Evolutionary conservation across 306 rosid species (phyloP), one percentile per base, ranked within the genome.

Genomic region (Neltuma alba): DNA sequence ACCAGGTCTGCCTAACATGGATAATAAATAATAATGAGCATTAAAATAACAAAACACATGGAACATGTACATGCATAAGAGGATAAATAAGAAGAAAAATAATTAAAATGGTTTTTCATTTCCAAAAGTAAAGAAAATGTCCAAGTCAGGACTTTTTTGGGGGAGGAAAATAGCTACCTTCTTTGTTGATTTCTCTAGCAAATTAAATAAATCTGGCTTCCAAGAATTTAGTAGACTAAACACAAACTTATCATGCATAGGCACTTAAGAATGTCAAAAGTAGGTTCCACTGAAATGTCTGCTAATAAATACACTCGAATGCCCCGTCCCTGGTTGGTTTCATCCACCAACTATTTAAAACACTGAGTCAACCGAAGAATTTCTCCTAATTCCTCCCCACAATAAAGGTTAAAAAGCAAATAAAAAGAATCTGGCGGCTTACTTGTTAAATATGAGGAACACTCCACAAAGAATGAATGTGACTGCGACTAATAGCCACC

Each of bases 391-490:
- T 36, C 30, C 45, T 36, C 27, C 27, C 27, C 6, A 36, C 36
- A 64, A 20, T 6, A 20, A 34, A 20, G 42, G 70, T 42, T 33
- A 54, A 28, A 37, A 77, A 9, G 27, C 23, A 66, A 69, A 52
- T 54, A 5, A 67, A 68, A 50, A 58, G 65, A 37, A 80, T 15
- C 23, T 4, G 41, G 15, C 8, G 52, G 44, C 92, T 87, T 91
- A 93, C 98, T 84, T 91, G 74, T 91, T 87, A 64, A 93, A 90
- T 78, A 93, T 88, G 30, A 90, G 87, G 60, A 90, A 93, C 72
- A 88, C 91, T 73, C 98, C 98, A 77, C 93, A 91, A 75, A 93
- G 97, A 74, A 93, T 77, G 84, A 93, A 93, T 66, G 95, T 90
- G 80, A 89, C 36, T 14, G 92, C 94, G 40, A 93, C 95, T 33